phyloP scores from a whole-genome alignment of 2,329 filamentous ascomycete species.

The Fusarium stilboides region DNA sequence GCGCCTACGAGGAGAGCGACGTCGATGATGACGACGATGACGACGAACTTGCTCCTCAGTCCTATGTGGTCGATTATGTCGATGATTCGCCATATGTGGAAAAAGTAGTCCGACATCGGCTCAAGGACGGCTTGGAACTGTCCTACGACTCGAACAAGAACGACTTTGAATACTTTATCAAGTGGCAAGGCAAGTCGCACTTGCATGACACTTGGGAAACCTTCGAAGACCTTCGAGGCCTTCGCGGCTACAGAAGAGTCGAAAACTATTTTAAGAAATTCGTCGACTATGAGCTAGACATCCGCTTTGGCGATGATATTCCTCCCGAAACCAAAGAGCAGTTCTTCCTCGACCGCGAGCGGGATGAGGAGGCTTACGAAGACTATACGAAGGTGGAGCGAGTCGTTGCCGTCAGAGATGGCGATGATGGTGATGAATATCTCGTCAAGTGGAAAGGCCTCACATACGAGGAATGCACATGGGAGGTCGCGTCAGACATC shows the following conservation, averaged over 20 bases:
- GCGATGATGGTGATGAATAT: conserved; percentile 88
- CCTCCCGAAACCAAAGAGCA: conserved; percentile 91
- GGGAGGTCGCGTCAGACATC: conserved; percentile 85
- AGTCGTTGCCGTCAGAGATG: conserved; percentile 86
- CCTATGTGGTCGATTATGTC: conserved; percentile 79
- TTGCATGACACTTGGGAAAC: conserved; percentile 97
- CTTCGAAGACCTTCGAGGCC: conserved; percentile 79
- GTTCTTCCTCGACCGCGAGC: conserved; percentile 94
- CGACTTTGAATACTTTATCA: conserved; percentile 93
- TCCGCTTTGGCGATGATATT: conserved; percentile 82
- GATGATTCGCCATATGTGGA: conserved; percentile 91
- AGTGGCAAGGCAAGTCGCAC: conserved; percentile 97
- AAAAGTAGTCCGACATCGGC: conserved; percentile 87
- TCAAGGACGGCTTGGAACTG: conserved; percentile 77
- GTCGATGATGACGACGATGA: conserved; percentile 76
- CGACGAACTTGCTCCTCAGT: conserved; percentile 72
- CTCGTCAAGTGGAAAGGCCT: conserved; percentile 97
- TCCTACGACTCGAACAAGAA: conserved; percentile 72
- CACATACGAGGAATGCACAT: conserved; percentile 94
- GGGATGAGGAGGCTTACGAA: conserved; percentile 87
- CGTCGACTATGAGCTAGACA: conserved; percentile 83
- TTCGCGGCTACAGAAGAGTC: conserved; percentile 87
- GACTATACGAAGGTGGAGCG: conserved; percentile 95
- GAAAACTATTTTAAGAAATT: conserved; percentile 95
- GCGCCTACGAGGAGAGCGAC: conserved; percentile 77